Evolutionary conservation across 306 rosid genomes (phyloP).

Genomic region (Lablab purpureus): DNA sequence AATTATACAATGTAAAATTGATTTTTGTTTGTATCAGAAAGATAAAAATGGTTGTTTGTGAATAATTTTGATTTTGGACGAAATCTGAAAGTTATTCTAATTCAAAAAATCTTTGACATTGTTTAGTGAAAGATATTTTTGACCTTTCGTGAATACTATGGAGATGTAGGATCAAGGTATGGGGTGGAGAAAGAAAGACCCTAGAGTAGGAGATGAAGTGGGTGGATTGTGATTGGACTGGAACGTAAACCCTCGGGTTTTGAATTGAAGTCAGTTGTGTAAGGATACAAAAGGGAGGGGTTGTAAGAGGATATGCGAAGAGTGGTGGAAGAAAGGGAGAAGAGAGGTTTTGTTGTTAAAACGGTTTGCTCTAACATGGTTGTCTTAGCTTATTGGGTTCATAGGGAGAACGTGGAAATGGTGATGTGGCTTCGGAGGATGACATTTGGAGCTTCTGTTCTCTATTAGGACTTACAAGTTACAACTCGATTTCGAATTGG

Average conservation of each 20-base stretch:
- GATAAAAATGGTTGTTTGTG: too few relatives aligned
- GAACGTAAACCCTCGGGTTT: constrained; percentile 62
- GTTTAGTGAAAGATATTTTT: too few relatives aligned
- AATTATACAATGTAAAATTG: too few relatives aligned
- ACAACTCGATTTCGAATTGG: constrained; percentile 69
- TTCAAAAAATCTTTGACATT: too few relatives aligned
- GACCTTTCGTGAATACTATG: too few relatives aligned
- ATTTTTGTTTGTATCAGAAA: too few relatives aligned
- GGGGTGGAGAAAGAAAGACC: too few relatives aligned
- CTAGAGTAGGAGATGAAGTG: too few relatives aligned
- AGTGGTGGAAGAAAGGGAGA: constrained; percentile 64
- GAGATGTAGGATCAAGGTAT: too few relatives aligned
- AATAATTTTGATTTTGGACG: too few relatives aligned
- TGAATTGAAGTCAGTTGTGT: constrained; percentile 65
- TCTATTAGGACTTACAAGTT: constrained; percentile 76
- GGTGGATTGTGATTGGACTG: too few relatives aligned
- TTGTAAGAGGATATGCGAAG: constrained; percentile 69
- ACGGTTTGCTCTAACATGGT: constrained; percentile 78
- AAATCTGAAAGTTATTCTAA: too few relatives aligned
- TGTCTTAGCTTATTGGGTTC: constrained; percentile 72
- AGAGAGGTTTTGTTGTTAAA: constrained; percentile 58
- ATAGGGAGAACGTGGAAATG: constrained; percentile 67
- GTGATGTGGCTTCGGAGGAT: constrained; percentile 70
- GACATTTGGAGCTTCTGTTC: constrained; percentile 58
- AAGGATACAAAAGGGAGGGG: constrained; percentile 74